Evolutionary conservation across 2,329 filamentous ascomycete species (phyloP), one percentile per base, ranked within the genome.

Genomic region (Chrysosporium keratinophilum): DNA sequence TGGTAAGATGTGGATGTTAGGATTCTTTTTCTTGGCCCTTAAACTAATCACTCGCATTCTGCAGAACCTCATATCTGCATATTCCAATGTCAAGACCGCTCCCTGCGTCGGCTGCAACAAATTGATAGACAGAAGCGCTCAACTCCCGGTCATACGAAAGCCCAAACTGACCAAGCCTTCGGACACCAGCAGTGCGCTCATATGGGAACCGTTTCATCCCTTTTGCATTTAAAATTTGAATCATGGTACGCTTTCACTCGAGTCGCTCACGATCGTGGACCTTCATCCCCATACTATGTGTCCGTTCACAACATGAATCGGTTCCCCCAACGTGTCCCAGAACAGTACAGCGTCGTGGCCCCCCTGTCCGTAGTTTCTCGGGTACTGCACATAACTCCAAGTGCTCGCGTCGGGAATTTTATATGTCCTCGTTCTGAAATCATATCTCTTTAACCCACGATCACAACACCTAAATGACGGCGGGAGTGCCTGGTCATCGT

Each of bases 21-120:
- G 9, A 31, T 50, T 9, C n/a, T 23, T 17, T 9, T 28, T 19
- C 15, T 31, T 33, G 53, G 52, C 59, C n/a, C n/a, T 28, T 14
- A n/a, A 2, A 19, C 31, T 51, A 44, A 37, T 37, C 20, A 23
- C 61, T 51, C 37, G 7, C 45, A 43, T n/a, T n/a, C n/a, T 35
- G 23, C 23, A 74, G 71, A 68, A 72, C 49, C 71, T 72, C 65
- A 68, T 73, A 9, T 62, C 66, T 28, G 70, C 71, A 17, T 74
- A 73, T 57, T 58, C 65, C 11, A 64, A 70, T 53, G 62, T 74
- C 55, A 72, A 69, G 44, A 63, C 66, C 31, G 68, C 64, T 1
- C 62, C 66, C 14, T 74, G 71, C 54, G 55, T 61, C 2, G 71
- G 67, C 52, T 74, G 71, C 60, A 60, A 59, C 40, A 65, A 63